These are phyloP conservation scores for Trichoderma koningii DNA, from an alignment of 2,329 filamentous ascomycete genomes.

Conservation along the genomic window DNA sequence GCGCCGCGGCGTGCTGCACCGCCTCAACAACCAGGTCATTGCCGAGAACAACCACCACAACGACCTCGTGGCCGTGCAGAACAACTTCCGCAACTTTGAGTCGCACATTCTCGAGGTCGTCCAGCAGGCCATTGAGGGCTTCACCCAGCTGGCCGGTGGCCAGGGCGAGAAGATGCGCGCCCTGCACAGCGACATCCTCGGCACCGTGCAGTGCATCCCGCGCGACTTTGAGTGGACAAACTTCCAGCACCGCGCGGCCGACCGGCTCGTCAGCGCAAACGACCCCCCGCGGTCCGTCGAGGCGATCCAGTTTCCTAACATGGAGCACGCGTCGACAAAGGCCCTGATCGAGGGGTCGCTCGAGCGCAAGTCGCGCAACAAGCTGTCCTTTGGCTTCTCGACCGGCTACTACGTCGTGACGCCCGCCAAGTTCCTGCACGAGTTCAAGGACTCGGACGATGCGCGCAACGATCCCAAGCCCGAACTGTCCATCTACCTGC, in stretches of 20 bases:
- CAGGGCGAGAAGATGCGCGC: constrained; percentile 80
- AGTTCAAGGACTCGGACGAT: constrained; percentile 91
- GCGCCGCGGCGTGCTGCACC: constrained; percentile 76
- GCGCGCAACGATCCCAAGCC: constrained; percentile 71
- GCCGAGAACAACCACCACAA: constrained; percentile 97
- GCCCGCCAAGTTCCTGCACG: constrained; percentile 84
- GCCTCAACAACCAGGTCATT: constrained; percentile 84
- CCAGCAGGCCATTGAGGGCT: constrained; percentile 79
- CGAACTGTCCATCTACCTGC: constrained; percentile 87
- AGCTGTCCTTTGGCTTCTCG: constrained; percentile 74
- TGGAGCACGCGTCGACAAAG: constrained; percentile 76
- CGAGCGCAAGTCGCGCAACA: constrained; percentile 87
- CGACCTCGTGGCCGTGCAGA: constrained; percentile 88
- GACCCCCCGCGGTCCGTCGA: constrained; percentile 73
- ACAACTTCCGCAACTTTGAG: constrained; percentile 86
- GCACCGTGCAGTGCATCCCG: constrained; percentile 73
- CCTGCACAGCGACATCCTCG: constrained; percentile 82
- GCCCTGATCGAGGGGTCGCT: constrained; percentile 84
- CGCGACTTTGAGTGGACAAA: constrained; percentile 89
- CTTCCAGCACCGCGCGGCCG: constrained; percentile 71
- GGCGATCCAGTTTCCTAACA: constrained; percentile 82
- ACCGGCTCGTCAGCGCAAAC: constrained; percentile 75
- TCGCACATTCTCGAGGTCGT: constrained; percentile 79
- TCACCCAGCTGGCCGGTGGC: constrained; percentile 76
- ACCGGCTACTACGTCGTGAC: constrained; percentile 89